phyloP scores from a whole-genome alignment of 2,329 filamentous ascomycete species.

The Fusarium floridanum region DNA sequence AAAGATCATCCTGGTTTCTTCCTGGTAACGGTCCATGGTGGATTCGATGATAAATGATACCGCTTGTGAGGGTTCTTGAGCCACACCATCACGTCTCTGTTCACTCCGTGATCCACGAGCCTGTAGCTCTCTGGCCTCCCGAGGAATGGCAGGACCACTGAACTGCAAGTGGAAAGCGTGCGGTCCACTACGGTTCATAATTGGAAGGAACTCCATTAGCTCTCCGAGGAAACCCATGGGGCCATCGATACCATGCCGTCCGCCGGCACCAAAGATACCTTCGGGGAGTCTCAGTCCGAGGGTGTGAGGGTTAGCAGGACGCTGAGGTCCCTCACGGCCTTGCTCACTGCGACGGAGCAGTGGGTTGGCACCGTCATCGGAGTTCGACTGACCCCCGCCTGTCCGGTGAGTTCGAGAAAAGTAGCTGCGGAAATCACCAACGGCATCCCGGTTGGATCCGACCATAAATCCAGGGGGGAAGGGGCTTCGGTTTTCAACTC shows the following conservation, averaged over 20 bases:
- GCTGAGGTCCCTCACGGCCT: conserved; percentile 61
- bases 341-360: conserved; percentile 76
- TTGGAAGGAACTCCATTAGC: conserved; percentile 67
- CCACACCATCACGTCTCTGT: conserved; percentile 60
- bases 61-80: conserved; percentile 77
- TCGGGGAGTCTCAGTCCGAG: conserved; percentile 66
- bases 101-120: conserved; percentile 61
- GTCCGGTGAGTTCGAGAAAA: conserved; percentile 66
- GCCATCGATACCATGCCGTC: conserved; percentile 58
- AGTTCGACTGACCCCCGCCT: conserved; percentile 65
- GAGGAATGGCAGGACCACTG: conserved; percentile 60
- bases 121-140: conserved; percentile 65
- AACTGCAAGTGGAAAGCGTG: conserved; percentile 73
- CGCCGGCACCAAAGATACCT: conserved; percentile 56
- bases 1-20: conserved; percentile 91
- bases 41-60: conserved; percentile 79
- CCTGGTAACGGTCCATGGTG: conserved; percentile 85
- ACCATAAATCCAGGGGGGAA: conserved; percentile 71
- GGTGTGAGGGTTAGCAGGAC: conserved; percentile 63
- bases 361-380: conserved; percentile 89
- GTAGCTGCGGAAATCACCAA: conserved; percentile 65
- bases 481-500: conserved; percentile 64
- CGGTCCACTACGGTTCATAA: conserved; percentile 60
- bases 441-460: conserved; percentile 64
- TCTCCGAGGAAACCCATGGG: conserved; percentile 69